A percentile compares a stretch with the other conserved stretches of the same genome.
Conservation (phyloP, 139 green algal genomes). For the Volvox africanus region DNA sequence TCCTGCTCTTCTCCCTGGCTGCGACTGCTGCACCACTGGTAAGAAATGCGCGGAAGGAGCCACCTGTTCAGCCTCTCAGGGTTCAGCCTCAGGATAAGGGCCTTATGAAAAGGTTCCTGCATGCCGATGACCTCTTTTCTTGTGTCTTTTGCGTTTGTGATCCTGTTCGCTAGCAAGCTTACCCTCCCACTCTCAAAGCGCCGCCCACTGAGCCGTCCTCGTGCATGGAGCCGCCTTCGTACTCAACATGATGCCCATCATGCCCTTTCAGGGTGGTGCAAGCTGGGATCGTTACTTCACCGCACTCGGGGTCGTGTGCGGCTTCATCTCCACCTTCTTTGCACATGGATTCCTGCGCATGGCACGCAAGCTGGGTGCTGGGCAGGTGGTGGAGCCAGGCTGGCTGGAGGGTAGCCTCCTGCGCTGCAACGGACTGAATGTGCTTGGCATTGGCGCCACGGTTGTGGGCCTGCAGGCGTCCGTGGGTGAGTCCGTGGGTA, state of each 20-base stretch:
- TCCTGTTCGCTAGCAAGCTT: too few species aligned
- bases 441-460: slow-evolving; percentile 84
- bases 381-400: background rate
- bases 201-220: too few species aligned
- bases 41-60: background rate
- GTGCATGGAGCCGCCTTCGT: too few species aligned
- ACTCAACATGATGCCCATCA: too few species aligned
- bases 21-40: background rate
- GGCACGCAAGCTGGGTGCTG: slow-evolving; percentile 34
- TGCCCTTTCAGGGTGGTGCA: background rate
- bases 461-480: slow-evolving; percentile 90
- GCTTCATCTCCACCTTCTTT: slow-evolving; percentile 88
- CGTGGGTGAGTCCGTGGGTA: slow-evolving; percentile 60
- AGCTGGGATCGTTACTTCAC: slow-evolving; percentile 74
- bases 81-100: too few species aligned
- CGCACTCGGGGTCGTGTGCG: slow-evolving; percentile 75
- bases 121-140: too few species aligned
- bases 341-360: slow-evolving; percentile 67
- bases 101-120: too few species aligned
- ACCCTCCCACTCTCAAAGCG: too few species aligned
- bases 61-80: too few species aligned
- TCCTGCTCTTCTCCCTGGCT: slow-evolving; percentile 88
- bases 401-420: slow-evolving; percentile 74
- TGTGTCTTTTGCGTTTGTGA: too few species aligned
- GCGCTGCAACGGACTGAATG: slow-evolving; percentile 83